phyloP scores from a whole-genome alignment of 495 filamentous ascomycete genomes.

The Penicillium silybi region DNA sequence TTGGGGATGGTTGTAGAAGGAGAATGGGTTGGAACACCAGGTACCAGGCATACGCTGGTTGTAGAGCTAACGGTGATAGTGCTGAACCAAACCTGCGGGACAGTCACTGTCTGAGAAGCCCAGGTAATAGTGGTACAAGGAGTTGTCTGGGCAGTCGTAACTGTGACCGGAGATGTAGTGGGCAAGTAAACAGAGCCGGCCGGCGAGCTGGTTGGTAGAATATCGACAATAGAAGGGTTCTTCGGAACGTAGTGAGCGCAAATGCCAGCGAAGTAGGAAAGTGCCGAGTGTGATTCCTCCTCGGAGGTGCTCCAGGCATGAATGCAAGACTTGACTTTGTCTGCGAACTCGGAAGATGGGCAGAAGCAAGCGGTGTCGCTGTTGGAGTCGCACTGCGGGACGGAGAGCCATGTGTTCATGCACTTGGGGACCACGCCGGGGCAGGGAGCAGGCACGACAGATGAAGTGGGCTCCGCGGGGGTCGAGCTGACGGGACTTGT shows the following conservation, averaged over 20 bases:
- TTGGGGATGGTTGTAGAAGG: too few relatives aligned
- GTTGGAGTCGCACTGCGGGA: slow-evolving; percentile 78
- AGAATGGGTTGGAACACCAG: background rate
- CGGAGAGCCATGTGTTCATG: slow-evolving; percentile 84
- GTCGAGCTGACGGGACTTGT: slow-evolving; percentile 28
- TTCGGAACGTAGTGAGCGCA: slow-evolving; percentile 67
- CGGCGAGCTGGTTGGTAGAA: slow-evolving; percentile 51
- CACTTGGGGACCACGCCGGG: slow-evolving; percentile 79
- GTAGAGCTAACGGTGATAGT: slow-evolving; percentile 44
- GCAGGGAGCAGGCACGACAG: slow-evolving; percentile 35
- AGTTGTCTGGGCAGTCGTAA: slow-evolving; percentile 13
- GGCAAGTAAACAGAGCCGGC: slow-evolving; percentile 24
- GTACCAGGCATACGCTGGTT: slow-evolving; percentile 22
- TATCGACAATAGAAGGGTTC: slow-evolving; percentile 82
- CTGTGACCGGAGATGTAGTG: slow-evolving; percentile 24
- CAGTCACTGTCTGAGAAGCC: slow-evolving; percentile 59
- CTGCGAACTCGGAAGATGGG: slow-evolving; percentile 67
- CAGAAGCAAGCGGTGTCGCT: slow-evolving; percentile 84
- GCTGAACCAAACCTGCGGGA: slow-evolving; percentile 69
- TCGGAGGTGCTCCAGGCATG: slow-evolving; percentile 66
- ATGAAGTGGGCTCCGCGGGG: background rate
- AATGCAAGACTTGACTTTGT: slow-evolving; percentile 76
- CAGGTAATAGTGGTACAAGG: slow-evolving; percentile 60
- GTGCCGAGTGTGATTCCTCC: slow-evolving; percentile 59
- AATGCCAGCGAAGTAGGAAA: slow-evolving; percentile 85